These are phyloP conservation scores for Cladosporium cucumerinum DNA, from an alignment of 2,329 filamentous ascomycete genomes.

Conservation along the genomic window DNA sequence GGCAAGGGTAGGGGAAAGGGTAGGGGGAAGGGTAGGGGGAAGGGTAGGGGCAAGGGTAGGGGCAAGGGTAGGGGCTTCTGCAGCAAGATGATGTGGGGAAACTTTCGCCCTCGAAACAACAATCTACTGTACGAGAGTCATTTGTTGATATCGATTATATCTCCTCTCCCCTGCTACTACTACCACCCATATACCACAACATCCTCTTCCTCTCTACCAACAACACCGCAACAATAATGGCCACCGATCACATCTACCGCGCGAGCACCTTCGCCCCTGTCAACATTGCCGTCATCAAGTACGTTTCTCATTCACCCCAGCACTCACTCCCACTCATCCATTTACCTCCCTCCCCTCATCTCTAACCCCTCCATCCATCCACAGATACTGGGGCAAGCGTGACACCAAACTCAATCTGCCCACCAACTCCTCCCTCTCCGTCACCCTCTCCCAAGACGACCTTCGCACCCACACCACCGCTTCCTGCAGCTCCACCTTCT, in stretches of 20 bases:
- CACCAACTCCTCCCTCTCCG: conserved; percentile 95
- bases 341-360: conserved; percentile 8
- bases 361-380: conserved; percentile 18
- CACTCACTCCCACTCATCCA: conserved; percentile 23
- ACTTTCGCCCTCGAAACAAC: conserved; percentile 1
- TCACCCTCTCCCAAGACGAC: conserved; percentile 90
- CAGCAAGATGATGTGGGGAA: neutral
- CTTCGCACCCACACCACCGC: conserved; percentile 95
- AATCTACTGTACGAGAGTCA: neutral
- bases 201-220: neutral
- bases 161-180: neutral
- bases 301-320: conserved; percentile 29
- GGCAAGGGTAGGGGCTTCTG: neutral
- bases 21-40: neutral
- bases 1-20: neutral
- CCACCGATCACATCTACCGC: conserved; percentile 63
- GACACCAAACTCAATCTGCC: conserved; percentile 91
- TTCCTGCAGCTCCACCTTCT: conserved; percentile 74
- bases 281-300: conserved; percentile 99
- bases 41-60: neutral
- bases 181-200: neutral
- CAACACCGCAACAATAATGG: conserved; percentile 34
- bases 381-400: conserved; percentile 92
- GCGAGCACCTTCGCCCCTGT: conserved; percentile 95
- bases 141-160: neutral